Conservation (phyloP, 208 protist genomes). For the Trypanosoma mega region DNA sequence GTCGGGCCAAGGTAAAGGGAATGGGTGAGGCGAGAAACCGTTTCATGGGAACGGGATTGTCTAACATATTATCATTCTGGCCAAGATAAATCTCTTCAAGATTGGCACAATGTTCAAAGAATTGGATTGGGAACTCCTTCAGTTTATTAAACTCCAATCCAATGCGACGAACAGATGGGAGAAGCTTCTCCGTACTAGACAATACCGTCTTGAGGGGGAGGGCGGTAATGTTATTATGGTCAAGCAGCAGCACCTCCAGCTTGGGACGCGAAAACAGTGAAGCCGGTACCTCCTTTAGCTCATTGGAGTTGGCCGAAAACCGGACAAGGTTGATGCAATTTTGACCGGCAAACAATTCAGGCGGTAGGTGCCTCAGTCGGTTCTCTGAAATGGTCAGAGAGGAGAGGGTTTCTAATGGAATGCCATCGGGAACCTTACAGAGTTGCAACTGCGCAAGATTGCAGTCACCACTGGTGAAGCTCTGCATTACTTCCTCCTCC, state of each 20-base stretch:
- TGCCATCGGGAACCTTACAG: constrained; percentile 25
- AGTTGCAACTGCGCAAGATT: constrained; percentile 62
- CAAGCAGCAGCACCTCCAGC: constrained; percentile 66
- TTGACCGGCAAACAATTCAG: constrained; percentile 35
- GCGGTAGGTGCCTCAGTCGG: constrained; percentile 41
- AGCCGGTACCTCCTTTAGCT: constrained; percentile 47
- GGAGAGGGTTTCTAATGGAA: constrained; percentile 40
- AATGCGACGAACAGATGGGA: constrained; percentile 51
- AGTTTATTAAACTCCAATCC: constrained; percentile 77
- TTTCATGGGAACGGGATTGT: constrained; percentile 41
- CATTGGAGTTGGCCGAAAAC: constrained; percentile 74
- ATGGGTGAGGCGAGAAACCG: constrained; percentile 24
- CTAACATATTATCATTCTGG: constrained; percentile 69
- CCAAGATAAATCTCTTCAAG: constrained; percentile 62
- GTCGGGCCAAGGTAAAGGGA: not conserved
- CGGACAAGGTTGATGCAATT: constrained; percentile 37
- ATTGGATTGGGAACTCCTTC: constrained; percentile 50
- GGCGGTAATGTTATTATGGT: constrained; percentile 54
- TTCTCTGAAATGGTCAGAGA: constrained; percentile 67
- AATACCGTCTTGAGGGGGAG: constrained; percentile 24
- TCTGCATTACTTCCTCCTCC: constrained; percentile 46
- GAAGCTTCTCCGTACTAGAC: constrained; percentile 18
- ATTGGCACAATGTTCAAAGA: constrained; percentile 53
- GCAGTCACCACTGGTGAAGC: constrained; percentile 44
- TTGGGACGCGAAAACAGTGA: constrained; percentile 60